These are phyloP conservation scores for Bretziella fagacearum DNA, from an alignment of 2,329 filamentous ascomycete genomes.

Conservation along the genomic window DNA sequence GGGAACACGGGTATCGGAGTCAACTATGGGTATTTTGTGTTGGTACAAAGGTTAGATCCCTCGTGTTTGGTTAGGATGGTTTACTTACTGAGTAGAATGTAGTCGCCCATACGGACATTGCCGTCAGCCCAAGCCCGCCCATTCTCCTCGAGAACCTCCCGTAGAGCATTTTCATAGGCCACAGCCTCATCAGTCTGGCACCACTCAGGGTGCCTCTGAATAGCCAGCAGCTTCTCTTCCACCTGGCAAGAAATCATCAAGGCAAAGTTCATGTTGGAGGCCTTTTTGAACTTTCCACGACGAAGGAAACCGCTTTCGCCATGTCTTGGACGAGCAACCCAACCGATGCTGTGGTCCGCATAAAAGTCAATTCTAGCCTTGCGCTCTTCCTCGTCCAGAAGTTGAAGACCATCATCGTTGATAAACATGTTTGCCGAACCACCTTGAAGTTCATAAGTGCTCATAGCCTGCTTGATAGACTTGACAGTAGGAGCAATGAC, in stretches of 20 bases:
- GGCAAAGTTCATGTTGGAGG: conserved; percentile 57
- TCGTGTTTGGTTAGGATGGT: not conserved
- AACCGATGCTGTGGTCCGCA: conserved; percentile 51
- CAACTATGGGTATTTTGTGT: conserved; percentile 25
- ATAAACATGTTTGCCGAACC: conserved; percentile 65
- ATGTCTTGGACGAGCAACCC: conserved; percentile 49
- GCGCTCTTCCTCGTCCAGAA: conserved; percentile 45
- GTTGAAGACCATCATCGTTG: conserved; percentile 58
- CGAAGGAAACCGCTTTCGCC: conserved; percentile 45
- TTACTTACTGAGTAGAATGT: conserved; percentile 36
- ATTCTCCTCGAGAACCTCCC: conserved; percentile 48
- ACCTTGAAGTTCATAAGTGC: conserved; percentile 59
- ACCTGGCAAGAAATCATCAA: conserved; percentile 52
- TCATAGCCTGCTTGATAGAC: conserved; percentile 62
- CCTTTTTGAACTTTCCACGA: conserved; percentile 50
- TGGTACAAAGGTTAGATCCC: not conserved
- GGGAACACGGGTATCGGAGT: conserved; percentile 66
- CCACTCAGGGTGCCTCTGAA: conserved; percentile 45
- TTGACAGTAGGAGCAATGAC: conserved; percentile 65
- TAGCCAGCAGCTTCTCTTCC: conserved; percentile 46
- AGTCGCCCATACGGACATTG: conserved; percentile 73
- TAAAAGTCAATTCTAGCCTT: conserved; percentile 50
- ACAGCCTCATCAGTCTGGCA: conserved; percentile 49
- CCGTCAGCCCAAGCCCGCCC: conserved; percentile 66
- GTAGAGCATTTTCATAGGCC: conserved; percentile 48